Evolutionary conservation across 164 flowering plant genomes (phyloP).

Genomic region (Vitis rupestris): DNA sequence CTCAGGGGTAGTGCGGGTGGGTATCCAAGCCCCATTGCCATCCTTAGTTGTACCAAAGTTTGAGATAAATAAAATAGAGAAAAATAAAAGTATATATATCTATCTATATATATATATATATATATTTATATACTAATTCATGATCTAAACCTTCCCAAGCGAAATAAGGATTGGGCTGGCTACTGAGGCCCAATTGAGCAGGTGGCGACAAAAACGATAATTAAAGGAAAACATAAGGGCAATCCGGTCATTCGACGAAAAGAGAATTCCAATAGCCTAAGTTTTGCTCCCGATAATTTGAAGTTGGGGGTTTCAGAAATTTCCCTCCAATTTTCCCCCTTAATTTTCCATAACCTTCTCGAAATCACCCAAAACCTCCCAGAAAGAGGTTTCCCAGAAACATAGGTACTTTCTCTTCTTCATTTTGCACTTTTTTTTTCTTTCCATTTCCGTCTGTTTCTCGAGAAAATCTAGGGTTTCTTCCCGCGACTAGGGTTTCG

Average conservation of each 20-base stretch:
- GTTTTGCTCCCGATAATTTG: conserved; percentile 6
- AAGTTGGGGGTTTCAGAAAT: conserved; percentile 4
- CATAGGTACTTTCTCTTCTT: not conserved
- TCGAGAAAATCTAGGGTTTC: not conserved
- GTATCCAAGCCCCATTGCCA: too few relatives aligned
- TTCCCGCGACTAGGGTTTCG: not conserved
- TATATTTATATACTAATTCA: too few relatives aligned
- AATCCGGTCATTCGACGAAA: not conserved
- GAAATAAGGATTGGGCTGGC: too few relatives aligned
- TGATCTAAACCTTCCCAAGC: too few relatives aligned
- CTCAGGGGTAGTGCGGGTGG: too few relatives aligned
- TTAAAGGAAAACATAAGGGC: not conserved
- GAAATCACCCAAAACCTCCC: not conserved
- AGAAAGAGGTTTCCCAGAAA: not conserved
- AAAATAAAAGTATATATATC: too few relatives aligned
- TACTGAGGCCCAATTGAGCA: not conserved
- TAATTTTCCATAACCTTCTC: not conserved
- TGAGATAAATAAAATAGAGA: too few relatives aligned
- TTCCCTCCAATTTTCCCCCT: conserved; percentile 23
- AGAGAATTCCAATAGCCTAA: not conserved
- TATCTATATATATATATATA: too few relatives aligned
- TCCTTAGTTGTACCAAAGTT: too few relatives aligned
- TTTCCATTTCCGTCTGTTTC: not conserved
- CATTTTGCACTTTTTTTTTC: not conserved
- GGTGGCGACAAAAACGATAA: not conserved